Percentiles rank a stretch among this genome's conserved stretches.
These are phyloP conservation scores for Avena sativa DNA, from an alignment of 176 grass and related monocot species.

Conservation along the genomic window DNA sequence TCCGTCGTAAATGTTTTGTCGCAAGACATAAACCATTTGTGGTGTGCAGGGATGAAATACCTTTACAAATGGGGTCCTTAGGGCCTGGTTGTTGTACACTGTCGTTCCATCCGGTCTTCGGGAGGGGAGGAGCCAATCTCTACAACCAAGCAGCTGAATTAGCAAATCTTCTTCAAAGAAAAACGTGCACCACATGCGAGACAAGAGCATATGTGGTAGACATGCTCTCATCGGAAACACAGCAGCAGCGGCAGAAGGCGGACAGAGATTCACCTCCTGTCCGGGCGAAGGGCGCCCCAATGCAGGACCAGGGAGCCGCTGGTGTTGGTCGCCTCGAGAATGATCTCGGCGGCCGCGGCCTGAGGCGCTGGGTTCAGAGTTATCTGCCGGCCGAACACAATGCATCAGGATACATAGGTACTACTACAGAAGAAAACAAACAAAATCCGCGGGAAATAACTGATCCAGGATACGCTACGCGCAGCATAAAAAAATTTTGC, in stretches of 20 bases:
- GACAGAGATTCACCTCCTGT: conserved; percentile 51
- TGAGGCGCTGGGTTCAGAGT: conserved; percentile 46
- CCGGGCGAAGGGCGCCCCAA: conserved; percentile 73
- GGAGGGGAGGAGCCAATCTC: conserved; percentile 76
- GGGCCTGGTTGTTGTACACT: conserved; percentile 77
- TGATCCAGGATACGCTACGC: not conserved
- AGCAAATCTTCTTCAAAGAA: conserved; percentile 1
- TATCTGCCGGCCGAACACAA: conserved; percentile 54
- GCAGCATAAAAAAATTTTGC: not conserved
- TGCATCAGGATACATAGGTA: not conserved
- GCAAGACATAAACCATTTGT: not conserved
- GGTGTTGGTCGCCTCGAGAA: conserved; percentile 68
- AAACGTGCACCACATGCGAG: not conserved
- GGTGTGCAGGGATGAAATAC: conserved; percentile 46
- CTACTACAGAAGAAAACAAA: not conserved
- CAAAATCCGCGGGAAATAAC: conserved; percentile 23
- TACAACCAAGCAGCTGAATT: conserved; percentile 48
- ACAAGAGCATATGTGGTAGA: not conserved
- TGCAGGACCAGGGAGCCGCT: conserved; percentile 73
- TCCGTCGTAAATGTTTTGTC: not conserved
- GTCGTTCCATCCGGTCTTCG: conserved; percentile 68
- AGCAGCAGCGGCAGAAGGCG: conserved; percentile 17
- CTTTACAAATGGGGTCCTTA: conserved; percentile 78
- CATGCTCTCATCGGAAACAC: not conserved
- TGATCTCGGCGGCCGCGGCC: conserved; percentile 50